Base-by-base conservation (phyloP, 192 early-diverging fungal species). In the Phlyctochytrium bullatum region DNA sequence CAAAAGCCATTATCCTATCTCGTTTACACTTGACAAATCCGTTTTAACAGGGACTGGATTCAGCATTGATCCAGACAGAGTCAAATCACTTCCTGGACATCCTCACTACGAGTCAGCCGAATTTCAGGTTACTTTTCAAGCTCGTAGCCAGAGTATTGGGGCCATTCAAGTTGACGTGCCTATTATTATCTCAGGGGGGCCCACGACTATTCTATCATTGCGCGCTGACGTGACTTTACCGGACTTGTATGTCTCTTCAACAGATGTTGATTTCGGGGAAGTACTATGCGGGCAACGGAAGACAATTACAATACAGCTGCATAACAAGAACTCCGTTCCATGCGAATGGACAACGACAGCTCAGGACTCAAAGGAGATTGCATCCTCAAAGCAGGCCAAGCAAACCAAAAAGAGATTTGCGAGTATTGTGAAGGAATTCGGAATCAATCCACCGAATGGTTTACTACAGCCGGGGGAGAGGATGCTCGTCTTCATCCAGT, bases 61-160 rank as follows among this genome's bases (percentile, higher is more conserved):
- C 59, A 60, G 74, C 56, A 67, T 86, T 52, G 83, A 86, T 34
- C 80, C 80, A 2, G 85, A 87, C 34, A 74, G 80, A 61, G 78
- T 85, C 1, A 80, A 82, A 34, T 50, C 61, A 25, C 70, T 87
- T 2, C 79, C 74, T 14, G 78, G 75, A 20, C 70, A 73, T 24
- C 76, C 73, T 36, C 61, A 77, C 25, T 62, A 74, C 29, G 73
- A 80, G 28, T 66, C 70, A 1, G 70, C 79, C 36, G 79, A 78
- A 16, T 76, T 86, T 59, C 50, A 64, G 25, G 73, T 82, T 16
- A 58, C 73, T 2, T 81, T 78, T 50, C 78, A 82, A 51, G 73
- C 81, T 3, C 36, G 76, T 25, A 78, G 59, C 36, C 62, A 67
- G 34, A 71, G 23, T 34, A 64, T 78, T 47, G 76, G 76, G 28